Evolutionary conservation across 805 yeast genomes (phyloP).

Genomic region (Kazachstania psychrophila): DNA sequence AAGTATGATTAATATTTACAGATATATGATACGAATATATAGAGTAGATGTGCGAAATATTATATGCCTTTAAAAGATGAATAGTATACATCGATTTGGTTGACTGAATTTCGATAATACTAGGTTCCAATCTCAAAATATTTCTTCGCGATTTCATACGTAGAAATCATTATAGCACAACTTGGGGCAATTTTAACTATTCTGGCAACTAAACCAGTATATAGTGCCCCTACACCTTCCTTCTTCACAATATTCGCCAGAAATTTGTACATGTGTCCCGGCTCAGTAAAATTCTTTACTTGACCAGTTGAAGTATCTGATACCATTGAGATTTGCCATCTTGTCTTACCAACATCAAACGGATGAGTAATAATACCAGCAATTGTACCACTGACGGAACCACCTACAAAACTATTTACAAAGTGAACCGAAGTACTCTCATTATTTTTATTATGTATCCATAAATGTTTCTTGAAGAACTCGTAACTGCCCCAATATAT

Average conservation of each 20-base stretch:
- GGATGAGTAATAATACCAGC: conserved; percentile 90
- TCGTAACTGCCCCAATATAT: conserved; percentile 91
- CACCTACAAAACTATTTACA: conserved; percentile 62
- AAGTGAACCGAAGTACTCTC: conserved; percentile 27
- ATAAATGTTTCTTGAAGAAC: conserved; percentile 29
- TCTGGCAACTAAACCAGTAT: conserved; percentile 79
- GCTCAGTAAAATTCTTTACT: conserved; percentile 8
- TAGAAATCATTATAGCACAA: conserved; percentile 96
- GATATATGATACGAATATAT: too few relatives aligned
- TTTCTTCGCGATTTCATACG: conserved; percentile 81
- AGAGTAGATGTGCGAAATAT: too few relatives aligned
- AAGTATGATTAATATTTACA: too few relatives aligned
- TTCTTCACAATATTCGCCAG: conserved; percentile 50
- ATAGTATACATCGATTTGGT: too few relatives aligned
- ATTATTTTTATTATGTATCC: conserved; percentile 3
- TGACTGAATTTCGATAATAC: too few relatives aligned
- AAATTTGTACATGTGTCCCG: conserved; percentile 54
- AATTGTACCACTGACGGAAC: conserved; percentile 71
- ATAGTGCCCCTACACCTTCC: conserved; percentile 81
- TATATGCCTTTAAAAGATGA: too few relatives aligned
- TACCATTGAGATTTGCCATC: conserved; percentile 58
- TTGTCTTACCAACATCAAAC: conserved; percentile 93
- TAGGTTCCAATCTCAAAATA: too few relatives aligned
- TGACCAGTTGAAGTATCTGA: conserved; percentile 2
- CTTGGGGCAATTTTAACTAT: conserved; percentile 90